phyloP scores from a whole-genome alignment of 108 stramenopile species.

The Cyclostephanos invisitatus region DNA sequence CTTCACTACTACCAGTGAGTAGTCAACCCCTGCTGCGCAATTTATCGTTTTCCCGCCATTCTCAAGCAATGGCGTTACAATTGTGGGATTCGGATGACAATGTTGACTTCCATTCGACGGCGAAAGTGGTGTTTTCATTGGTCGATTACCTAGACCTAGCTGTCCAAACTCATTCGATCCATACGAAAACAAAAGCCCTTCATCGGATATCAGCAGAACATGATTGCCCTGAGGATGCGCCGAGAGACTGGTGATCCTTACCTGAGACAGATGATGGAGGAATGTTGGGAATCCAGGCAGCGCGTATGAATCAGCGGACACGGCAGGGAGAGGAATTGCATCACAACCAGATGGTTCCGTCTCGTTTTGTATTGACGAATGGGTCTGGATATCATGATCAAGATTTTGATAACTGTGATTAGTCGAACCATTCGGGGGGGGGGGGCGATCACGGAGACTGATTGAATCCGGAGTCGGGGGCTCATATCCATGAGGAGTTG shows the following conservation, averaged over 20 bases:
- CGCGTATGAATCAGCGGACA: constrained; percentile 24
- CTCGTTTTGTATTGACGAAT: neutral
- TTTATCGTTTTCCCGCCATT: constrained; percentile 81
- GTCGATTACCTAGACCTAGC: constrained; percentile 63
- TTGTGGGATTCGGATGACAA: constrained; percentile 43
- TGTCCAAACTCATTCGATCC: constrained; percentile 81
- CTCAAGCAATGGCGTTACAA: constrained; percentile 81
- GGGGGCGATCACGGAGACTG: neutral
- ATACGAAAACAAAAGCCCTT: constrained; percentile 76
- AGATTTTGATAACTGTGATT: neutral
- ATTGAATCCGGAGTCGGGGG: constrained; percentile 36
- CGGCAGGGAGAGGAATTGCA: neutral
- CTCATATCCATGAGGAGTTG: constrained; percentile 41
- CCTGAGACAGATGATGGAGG: constrained; percentile 61
- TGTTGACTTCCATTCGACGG: neutral
- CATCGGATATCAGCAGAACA: constrained; percentile 75
- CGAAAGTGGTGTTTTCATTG: constrained; percentile 6
- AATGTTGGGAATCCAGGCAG: constrained; percentile 77
- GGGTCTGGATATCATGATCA: neutral
- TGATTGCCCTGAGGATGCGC: constrained; percentile 82
- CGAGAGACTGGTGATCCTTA: constrained; percentile 69
- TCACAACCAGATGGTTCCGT: constrained; percentile 1
- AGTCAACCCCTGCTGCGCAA: constrained; percentile 80
- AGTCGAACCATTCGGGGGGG: neutral
- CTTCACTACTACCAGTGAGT: constrained; percentile 74